Evolutionary conservation across 176 grass and related monocot genomes (phyloP).

Genomic region (Poa annua): DNA sequence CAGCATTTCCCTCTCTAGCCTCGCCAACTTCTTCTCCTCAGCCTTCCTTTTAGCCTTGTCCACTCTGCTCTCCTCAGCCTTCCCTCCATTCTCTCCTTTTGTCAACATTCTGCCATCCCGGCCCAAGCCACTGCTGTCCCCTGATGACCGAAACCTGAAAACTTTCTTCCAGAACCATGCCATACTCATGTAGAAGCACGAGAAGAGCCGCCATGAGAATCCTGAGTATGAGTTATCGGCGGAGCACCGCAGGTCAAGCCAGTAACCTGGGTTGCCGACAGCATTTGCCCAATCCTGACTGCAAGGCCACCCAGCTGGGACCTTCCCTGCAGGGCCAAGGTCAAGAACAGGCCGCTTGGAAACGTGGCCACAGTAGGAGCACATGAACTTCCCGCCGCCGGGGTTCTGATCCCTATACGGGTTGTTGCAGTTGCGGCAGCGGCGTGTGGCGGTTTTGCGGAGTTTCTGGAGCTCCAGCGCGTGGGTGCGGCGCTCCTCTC

Average conservation of each 20-base stretch:
- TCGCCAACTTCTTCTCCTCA: conserved; percentile 81
- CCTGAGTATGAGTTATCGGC: conserved; percentile 49
- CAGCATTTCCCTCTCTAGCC: conserved; percentile 93
- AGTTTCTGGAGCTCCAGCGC: conserved; percentile 88
- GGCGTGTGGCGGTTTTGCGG: conserved; percentile 75
- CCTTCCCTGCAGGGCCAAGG: conserved; percentile 46
- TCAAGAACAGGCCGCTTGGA: conserved; percentile 88
- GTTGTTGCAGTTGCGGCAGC: conserved; percentile 90
- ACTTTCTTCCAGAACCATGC: conserved; percentile 64
- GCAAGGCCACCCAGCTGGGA: conserved; percentile 65
- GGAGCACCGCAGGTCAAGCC: conserved; percentile 53
- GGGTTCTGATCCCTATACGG: conserved; percentile 97
- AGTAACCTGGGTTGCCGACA: conserved; percentile 46
- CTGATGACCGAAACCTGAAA: conserved; percentile 62
- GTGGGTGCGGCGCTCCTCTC: conserved; percentile 68
- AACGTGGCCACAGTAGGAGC: conserved; percentile 85
- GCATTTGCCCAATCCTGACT: conserved; percentile 62
- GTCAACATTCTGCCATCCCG: conserved; percentile 46
- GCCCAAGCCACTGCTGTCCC: conserved; percentile 42
- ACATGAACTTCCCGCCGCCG: conserved; percentile 89
- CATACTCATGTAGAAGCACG: conserved; percentile 37
- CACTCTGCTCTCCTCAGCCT: conserved; percentile 68
- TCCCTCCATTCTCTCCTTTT: conserved; percentile 64
- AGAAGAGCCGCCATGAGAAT: conserved; percentile 53
- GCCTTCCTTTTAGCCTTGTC: conserved; percentile 89